phyloP scores from a whole-genome alignment of 2,329 filamentous ascomycete genomes.

The Meredithiella fracta region DNA sequence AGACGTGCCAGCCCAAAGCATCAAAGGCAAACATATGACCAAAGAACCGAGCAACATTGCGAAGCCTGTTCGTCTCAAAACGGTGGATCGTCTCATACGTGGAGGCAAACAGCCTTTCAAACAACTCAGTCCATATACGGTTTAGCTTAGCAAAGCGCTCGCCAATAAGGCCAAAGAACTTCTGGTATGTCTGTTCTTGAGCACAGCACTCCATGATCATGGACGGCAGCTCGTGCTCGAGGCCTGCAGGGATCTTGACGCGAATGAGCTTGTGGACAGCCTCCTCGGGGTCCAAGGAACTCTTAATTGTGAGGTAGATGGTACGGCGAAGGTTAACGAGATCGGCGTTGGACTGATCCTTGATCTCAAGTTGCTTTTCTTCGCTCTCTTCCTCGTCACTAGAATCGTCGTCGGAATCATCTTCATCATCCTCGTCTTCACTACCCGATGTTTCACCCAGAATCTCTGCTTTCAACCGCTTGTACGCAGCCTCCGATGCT shows the following conservation, averaged over 20 bases:
- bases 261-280: conserved; percentile 94
- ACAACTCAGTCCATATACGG: conserved; percentile 81
- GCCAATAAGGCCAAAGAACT: conserved; percentile 88
- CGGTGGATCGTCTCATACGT: conserved; percentile 97
- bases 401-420: conserved; percentile 46
- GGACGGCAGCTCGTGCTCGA: conserved; percentile 78
- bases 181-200: conserved; percentile 91
- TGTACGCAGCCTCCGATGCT: conserved; percentile 78
- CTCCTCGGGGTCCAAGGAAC: conserved; percentile 89
- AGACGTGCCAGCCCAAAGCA: conserved; percentile 79
- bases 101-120: conserved; percentile 74
- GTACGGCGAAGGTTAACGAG: conserved; percentile 83
- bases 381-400: conserved; percentile 60
- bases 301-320: conserved; percentile 97
- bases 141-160: conserved; percentile 95
- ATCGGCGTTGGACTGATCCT: conserved; percentile 93
- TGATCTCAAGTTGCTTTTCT: conserved; percentile 79
- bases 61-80: conserved; percentile 85
- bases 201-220: conserved; percentile 97
- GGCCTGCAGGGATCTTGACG: conserved; percentile 69
- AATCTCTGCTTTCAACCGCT: conserved; percentile 81
- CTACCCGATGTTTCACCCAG: conserved; percentile 82
- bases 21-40: conserved; percentile 79
- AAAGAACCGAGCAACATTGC: conserved; percentile 91
- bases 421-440: conserved; percentile 49